Evolutionary conservation across 345 rosid species (phyloP).

Genomic region (Linum trigynum): DNA sequence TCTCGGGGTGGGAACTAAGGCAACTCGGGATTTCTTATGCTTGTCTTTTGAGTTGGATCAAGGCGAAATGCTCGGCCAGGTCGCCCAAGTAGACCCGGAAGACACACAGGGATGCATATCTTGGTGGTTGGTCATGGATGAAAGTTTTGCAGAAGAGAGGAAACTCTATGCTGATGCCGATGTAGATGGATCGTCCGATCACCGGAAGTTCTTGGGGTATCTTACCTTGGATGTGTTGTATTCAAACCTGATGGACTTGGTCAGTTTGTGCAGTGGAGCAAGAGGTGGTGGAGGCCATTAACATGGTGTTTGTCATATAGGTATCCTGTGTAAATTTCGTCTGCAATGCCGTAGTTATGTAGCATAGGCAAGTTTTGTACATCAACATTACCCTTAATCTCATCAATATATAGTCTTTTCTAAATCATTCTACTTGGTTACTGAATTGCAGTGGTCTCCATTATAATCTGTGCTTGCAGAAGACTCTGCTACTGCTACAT

Average conservation of each 20-base stretch:
- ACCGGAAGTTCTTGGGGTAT: constrained; percentile 65
- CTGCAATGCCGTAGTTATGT: too few species aligned
- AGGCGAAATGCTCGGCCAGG: constrained; percentile 71
- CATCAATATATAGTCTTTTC: too few species aligned
- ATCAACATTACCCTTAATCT: too few species aligned
- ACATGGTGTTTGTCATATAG: too few species aligned
- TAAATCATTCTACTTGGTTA: too few species aligned
- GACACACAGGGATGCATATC: constrained; percentile 62
- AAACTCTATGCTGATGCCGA: constrained; percentile 29
- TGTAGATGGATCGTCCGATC: constrained; percentile 40
- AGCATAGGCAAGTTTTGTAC: too few species aligned
- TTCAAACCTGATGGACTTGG: constrained; percentile 69
- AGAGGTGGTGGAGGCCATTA: constrained; percentile 2
- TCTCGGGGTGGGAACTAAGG: constrained; percentile 65
- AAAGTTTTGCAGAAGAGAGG: constrained; percentile 51
- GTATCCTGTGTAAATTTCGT: too few species aligned
- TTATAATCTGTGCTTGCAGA: too few species aligned
- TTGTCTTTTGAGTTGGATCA: constrained; percentile 75
- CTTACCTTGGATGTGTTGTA: constrained; percentile 57
- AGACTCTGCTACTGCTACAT: too few species aligned
- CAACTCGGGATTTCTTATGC: constrained; percentile 56
- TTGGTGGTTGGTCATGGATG: constrained; percentile 91
- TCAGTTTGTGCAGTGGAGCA: constrained; percentile 45
- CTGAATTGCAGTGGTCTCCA: too few species aligned
- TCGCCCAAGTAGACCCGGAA: constrained; percentile 77